Evolutionary conservation across 768 basidiomycete species (phyloP).

Genomic region (Termitomyces sp.): DNA sequence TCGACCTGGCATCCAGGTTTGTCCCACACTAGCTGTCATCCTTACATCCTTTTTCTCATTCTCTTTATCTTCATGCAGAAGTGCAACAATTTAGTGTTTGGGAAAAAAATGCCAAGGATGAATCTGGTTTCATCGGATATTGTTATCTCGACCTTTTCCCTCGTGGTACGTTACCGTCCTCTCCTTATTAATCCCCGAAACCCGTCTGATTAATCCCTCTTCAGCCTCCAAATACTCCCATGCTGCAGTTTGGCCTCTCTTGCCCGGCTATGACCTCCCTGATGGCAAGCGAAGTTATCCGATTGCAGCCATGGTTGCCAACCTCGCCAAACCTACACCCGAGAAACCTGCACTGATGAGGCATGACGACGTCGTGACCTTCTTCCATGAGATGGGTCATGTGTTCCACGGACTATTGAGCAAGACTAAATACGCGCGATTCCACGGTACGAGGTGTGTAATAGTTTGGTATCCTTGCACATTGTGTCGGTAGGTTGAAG

Average conservation of each 20-base stretch:
- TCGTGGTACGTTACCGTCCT: slow-evolving; percentile 45
- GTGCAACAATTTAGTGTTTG: slow-evolving; percentile 85
- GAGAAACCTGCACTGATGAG: slow-evolving; percentile 81
- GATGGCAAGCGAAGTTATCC: slow-evolving; percentile 69
- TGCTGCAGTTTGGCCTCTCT: slow-evolving; percentile 80
- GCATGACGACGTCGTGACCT: slow-evolving; percentile 86
- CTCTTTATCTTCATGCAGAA: slow-evolving; percentile 37
- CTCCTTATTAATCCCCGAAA: background rate
- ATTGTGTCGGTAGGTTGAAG: background rate
- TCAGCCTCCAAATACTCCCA: slow-evolving; percentile 78
- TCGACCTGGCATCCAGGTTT: slow-evolving; percentile 79
- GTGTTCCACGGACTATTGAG: slow-evolving; percentile 70
- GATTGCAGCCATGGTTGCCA: slow-evolving; percentile 83
- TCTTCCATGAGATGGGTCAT: slow-evolving; percentile 90
- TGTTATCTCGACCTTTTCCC: slow-evolving; percentile 89
- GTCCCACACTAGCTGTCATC: slow-evolving; percentile 5
- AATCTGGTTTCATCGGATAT: slow-evolving; percentile 74
- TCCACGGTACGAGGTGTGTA: slow-evolving; percentile 72
- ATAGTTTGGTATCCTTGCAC: background rate
- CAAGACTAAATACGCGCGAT: slow-evolving; percentile 65
- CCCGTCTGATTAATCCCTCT: background rate
- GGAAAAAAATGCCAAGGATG: slow-evolving; percentile 72
- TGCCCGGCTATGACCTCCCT: slow-evolving; percentile 57
- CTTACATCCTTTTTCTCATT: background rate
- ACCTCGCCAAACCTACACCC: slow-evolving; percentile 81